These are phyloP conservation scores for Linnemannia elongata DNA, from an alignment of 192 early-diverging fungal genomes.

Conservation along the genomic window DNA sequence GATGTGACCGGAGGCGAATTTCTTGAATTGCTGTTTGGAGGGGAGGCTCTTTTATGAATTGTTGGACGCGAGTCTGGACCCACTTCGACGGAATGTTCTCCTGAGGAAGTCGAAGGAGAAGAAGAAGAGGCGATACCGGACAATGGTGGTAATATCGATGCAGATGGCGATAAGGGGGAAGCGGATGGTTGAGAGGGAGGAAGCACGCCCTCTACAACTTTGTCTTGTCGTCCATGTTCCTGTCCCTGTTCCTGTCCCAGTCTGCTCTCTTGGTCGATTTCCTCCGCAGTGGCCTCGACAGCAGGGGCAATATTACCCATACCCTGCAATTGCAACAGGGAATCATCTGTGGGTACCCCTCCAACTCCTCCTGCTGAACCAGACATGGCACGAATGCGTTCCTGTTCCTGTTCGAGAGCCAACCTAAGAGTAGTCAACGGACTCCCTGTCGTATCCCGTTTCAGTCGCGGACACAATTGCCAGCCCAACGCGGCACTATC, in stretches of 20 bases:
- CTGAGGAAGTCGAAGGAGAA: too few species aligned
- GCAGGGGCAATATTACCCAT: conserved; percentile 19
- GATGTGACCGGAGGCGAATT: background rate
- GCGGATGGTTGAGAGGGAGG: too few species aligned
- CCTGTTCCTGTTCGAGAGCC: conserved; percentile 21
- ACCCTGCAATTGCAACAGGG: conserved; percentile 5
- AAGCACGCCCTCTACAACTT: too few species aligned
- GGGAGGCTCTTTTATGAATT: background rate
- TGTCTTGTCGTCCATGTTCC: background rate
- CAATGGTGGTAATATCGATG: too few species aligned
- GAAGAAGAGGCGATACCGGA: too few species aligned
- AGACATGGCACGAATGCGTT: background rate
- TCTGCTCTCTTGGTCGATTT: background rate
- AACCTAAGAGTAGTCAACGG: background rate
- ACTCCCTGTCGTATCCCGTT: background rate
- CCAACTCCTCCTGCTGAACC: too few species aligned
- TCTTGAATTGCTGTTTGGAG: background rate
- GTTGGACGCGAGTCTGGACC: background rate
- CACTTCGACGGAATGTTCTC: background rate
- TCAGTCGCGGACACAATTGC: conserved; percentile 47
- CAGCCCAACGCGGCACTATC: conserved; percentile 32
- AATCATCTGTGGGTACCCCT: background rate
- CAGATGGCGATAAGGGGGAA: too few species aligned
- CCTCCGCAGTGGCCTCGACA: conserved; percentile 2
- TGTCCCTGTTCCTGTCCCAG: background rate